Percentiles rank a stretch among this genome's conserved stretches.
These are phyloP conservation scores for Exophiala bonariae DNA, from an alignment of 2,329 filamentous ascomycete genomes.

Conservation along the genomic window DNA sequence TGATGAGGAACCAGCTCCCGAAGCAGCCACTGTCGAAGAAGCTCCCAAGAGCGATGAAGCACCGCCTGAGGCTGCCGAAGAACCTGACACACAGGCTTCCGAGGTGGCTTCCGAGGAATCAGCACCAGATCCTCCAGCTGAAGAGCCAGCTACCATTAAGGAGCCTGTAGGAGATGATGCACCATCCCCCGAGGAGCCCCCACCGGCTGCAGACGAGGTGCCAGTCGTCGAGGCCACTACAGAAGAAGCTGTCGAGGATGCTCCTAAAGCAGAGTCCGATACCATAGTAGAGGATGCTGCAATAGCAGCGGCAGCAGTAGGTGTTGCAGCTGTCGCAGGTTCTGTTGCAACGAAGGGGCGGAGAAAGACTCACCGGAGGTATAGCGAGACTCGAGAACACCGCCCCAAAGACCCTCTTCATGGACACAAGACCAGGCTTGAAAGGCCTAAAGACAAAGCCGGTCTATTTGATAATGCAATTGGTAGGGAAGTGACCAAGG, in stretches of 20 bases:
- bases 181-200: constrained; percentile 9
- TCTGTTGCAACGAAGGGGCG: constrained; percentile 5
- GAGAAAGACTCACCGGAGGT: constrained; percentile 18
- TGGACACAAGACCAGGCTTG: constrained; percentile 32
- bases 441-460: constrained; percentile 33
- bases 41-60: constrained; percentile 19
- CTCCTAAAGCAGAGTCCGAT: constrained; percentile 3
- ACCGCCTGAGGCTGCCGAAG: constrained; percentile 15
- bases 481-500: constrained; percentile 28
- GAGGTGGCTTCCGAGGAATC: constrained; percentile 13
- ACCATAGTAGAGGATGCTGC: constrained; percentile 6
- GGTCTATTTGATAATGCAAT: constrained; percentile 34
- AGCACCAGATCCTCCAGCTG: constrained; percentile 4
- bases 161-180: constrained; percentile 12
- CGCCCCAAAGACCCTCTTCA: constrained; percentile 18
- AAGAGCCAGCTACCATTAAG: too few species aligned
- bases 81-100: constrained; percentile 7
- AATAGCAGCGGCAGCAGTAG: constrained; percentile 16
- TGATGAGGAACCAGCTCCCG: constrained; percentile 15
- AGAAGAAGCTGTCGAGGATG: constrained; percentile 17
- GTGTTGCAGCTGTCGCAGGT: constrained; percentile 13
- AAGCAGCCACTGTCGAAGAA: constrained; percentile 12
- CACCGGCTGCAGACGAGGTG: constrained; percentile 6
- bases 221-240: constrained; percentile 5
- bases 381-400: constrained; percentile 18